These are phyloP conservation scores for Backusella westeae DNA, from an alignment of 192 early-diverging fungal species.

Conservation along the genomic window DNA sequence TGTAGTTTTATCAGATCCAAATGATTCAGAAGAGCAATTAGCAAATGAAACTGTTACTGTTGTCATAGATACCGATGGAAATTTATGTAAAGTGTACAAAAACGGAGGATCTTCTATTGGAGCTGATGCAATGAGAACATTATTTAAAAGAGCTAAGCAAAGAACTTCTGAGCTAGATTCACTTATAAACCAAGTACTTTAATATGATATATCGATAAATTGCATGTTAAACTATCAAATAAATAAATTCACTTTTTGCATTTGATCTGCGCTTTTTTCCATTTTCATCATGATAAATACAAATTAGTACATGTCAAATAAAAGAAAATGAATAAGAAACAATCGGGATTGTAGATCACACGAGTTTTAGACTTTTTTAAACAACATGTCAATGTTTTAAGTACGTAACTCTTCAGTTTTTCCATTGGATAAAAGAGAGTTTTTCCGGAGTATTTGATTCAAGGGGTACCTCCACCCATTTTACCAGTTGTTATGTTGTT, in stretches of 20 bases:
- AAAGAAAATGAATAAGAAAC: neutral
- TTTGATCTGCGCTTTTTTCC: neutral
- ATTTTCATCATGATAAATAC: neutral
- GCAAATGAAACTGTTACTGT: constrained; percentile 52
- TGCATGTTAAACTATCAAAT: neutral
- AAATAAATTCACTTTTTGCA: neutral
- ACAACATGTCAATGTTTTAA: neutral
- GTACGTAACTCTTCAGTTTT: neutral
- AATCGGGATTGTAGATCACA: neutral
- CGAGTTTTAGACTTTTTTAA: constrained; percentile 2
- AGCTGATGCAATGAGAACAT: constrained; percentile 7
- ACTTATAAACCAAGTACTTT: neutral
- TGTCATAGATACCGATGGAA: constrained; percentile 57
- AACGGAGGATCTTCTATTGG: constrained; percentile 52
- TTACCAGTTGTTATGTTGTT: neutral
- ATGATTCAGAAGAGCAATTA: constrained; percentile 66
- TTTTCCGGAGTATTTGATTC: neutral
- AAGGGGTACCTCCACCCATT: neutral
- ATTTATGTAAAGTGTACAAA: constrained; percentile 53
- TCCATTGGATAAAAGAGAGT: neutral
- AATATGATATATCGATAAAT: neutral
- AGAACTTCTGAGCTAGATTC: neutral
- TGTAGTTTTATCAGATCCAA: constrained; percentile 63
- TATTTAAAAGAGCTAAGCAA: constrained; percentile 3
- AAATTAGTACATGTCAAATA: neutral